Evolutionary conservation across 2,329 filamentous ascomycete species (phyloP), one percentile per base, ranked within the genome.

Genomic region (Colletotrichum limetticola): DNA sequence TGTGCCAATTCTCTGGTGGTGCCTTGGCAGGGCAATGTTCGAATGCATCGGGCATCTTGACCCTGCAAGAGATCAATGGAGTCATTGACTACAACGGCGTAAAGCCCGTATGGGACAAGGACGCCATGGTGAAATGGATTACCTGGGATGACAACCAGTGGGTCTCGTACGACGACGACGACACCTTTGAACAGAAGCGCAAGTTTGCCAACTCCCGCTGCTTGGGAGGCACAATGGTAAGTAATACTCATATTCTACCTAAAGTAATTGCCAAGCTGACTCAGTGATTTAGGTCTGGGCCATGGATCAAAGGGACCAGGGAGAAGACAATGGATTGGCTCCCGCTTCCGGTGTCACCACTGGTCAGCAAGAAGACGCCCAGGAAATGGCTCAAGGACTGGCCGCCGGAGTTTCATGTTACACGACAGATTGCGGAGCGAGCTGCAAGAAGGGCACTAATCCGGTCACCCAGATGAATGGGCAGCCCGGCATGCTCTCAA

Each of bases 101-200:
- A 9, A 66, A 42, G 26, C 56, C 65, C 0, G 26, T 26, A 3
- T 68, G 66, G 32, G 71, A 81, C 56, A 72, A 77, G 58, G 73
- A 76, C 11, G 78, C 22, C 49, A 57, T 52, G 30, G 30, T 28
- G 35, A 57, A 32, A 58, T 53, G 66, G 49, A 68, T 68, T n/a
- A 49, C 61, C 32, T 68, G 49, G 66, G 66, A 68, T 16, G 55
- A 46, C 28, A 49, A 68, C 5, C 58, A 63, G 8, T 83, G 81
- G 81, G 74, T 82, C 1, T 69, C 77, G 0, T 82, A 77, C 66
- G 81, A 83, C 62, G 79, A 82, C 53, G 76, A 55, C 7, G n/a
- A 70, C 24, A 70, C 67, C 16, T 37, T 70, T 2, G 52, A 53
- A 28, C 26, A 69, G 57, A 53, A 65, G 35, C n/a, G 22, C 55